Conservation (phyloP, 805 yeast species). For the Lachancea sp. region DNA sequence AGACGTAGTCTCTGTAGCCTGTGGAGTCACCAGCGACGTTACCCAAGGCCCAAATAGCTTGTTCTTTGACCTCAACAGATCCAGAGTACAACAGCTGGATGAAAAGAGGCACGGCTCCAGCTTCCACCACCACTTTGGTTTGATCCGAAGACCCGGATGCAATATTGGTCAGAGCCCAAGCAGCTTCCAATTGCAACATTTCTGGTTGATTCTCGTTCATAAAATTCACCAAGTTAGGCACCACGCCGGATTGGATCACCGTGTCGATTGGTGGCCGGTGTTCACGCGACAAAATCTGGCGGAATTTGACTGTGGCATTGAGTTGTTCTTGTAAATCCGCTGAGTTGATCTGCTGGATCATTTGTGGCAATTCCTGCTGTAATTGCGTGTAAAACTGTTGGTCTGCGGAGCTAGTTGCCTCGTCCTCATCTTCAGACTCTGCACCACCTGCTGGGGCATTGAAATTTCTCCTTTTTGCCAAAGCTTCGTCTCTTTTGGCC, state of each 20-base stretch:
- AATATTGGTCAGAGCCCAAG: slow-evolving; percentile 98
- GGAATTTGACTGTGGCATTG: slow-evolving; percentile 84
- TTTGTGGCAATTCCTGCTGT: slow-evolving; percentile 68
- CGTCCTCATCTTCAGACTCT: slow-evolving; percentile 48
- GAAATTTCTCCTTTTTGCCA: slow-evolving; percentile 88
- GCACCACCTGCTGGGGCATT: slow-evolving; percentile 40
- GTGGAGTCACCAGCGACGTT: slow-evolving; percentile 98
- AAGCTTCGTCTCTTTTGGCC: slow-evolving; percentile 91
- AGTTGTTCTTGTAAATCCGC: slow-evolving; percentile 72
- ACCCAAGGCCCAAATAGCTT: slow-evolving; percentile 98
- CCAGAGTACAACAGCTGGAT: slow-evolving; percentile 74
- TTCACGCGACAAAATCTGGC: slow-evolving; percentile 90
- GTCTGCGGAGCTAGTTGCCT: slow-evolving; percentile 33
- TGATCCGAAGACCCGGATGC: slow-evolving; percentile 91
- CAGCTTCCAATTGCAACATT: slow-evolving; percentile 92
- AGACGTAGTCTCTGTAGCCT: slow-evolving; percentile 80
- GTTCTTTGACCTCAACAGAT: slow-evolving; percentile 90
- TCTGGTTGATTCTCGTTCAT: slow-evolving; percentile 73
- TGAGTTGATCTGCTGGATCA: slow-evolving; percentile 76
- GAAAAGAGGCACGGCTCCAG: slow-evolving; percentile 90
- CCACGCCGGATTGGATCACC: slow-evolving; percentile 90
- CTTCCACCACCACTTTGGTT: slow-evolving; percentile 83
- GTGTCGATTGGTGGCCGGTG: slow-evolving; percentile 93
- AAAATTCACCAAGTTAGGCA: slow-evolving; percentile 82
- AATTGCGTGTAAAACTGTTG: slow-evolving; percentile 42